Conservation (phyloP, 2,329 filamentous ascomycete genomes). For the Huntiella savannae region DNA sequence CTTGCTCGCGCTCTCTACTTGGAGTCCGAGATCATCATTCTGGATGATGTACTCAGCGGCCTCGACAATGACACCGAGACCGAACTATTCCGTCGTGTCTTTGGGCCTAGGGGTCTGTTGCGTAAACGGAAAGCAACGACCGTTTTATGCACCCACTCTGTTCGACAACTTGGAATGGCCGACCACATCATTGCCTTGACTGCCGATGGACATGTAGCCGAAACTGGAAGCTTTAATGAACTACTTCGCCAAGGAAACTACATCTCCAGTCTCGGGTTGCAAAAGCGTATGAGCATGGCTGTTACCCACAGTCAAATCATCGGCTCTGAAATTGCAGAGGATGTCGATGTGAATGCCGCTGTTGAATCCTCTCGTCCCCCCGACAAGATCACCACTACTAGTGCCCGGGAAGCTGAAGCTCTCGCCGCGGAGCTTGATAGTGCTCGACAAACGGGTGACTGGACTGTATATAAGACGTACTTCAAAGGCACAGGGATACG, state of each 20-base stretch:
- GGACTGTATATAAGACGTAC: conserved; percentile 20
- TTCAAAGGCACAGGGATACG: conserved; percentile 15
- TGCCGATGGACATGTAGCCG: conserved; percentile 21
- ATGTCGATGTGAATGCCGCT: background rate
- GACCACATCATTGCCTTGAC: conserved; percentile 30
- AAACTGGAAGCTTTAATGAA: conserved; percentile 20
- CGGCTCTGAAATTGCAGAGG: background rate
- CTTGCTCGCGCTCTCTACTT: conserved; percentile 28
- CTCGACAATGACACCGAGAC: conserved; percentile 26
- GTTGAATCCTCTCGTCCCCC: background rate
- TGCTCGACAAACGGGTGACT: conserved; percentile 18
- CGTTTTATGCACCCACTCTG: conserved; percentile 21
- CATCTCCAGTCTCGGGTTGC: conserved; percentile 21
- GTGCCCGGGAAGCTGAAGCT: no score
- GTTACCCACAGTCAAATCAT: background rate
- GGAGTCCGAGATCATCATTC: conserved; percentile 20
- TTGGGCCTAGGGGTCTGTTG: conserved; percentile 23
- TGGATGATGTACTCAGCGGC: conserved; percentile 28
- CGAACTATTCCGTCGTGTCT: conserved; percentile 24
- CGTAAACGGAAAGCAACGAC: conserved; percentile 21
- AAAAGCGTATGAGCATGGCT: conserved; percentile 8
- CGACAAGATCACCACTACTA: no score
- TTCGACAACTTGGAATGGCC: conserved; percentile 18
- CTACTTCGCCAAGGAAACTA: conserved; percentile 20
- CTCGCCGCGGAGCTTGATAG: background rate